Evolutionary conservation across 495 filamentous ascomycete genomes (phyloP), one percentile per base, ranked within the genome.

Genomic region (Oidiodendron maius): DNA sequence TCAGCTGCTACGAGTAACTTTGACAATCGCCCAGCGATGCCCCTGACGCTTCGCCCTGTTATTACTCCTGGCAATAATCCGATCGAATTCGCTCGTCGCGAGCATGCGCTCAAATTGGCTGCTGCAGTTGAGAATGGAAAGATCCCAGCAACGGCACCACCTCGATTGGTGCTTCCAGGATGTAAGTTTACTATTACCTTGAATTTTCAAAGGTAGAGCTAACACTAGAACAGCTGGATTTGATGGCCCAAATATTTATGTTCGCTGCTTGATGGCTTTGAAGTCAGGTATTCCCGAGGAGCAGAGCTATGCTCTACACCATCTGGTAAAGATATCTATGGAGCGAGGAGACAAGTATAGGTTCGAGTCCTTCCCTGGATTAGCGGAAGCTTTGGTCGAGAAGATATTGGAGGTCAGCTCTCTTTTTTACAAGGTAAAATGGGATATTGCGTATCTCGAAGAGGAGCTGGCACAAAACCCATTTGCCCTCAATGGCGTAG

Each of bases 321-420:
- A 96, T 61, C 70, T 99, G 11, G 91, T 97, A 48, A 93, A 95
- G 62, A 95, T 96, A 15, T 96, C 91, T 0, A 89, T 87, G 47
- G 91, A 96, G 62, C 77, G 88, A 24, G 91, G 91, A 23, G 94
- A 97, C 60, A 95, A 96, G 60, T 96, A 94, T 65, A 86, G 86
- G 52, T 96, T 96, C 49, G 91, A 95, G 48, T 81, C 83, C 2
- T 96, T 95, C 58, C 82, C 85, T n/a, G 81, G 89, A 25, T 72
- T 99, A 28, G 88, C 88, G 1, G 93, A 97, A 61, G 86, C 85
- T 11, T 72, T 99, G 20, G 84, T 95, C 55, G 83, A 87, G 55
- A 91, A 89, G 59, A 79, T 86, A 4, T 71, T 95, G 16, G 78
- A 85, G 40, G 71, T 93, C 32, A 82, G 81, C 44, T 74, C 70